Evolutionary conservation across 306 rosid species (phyloP).

Genomic region (Cucurbita moschata): DNA sequence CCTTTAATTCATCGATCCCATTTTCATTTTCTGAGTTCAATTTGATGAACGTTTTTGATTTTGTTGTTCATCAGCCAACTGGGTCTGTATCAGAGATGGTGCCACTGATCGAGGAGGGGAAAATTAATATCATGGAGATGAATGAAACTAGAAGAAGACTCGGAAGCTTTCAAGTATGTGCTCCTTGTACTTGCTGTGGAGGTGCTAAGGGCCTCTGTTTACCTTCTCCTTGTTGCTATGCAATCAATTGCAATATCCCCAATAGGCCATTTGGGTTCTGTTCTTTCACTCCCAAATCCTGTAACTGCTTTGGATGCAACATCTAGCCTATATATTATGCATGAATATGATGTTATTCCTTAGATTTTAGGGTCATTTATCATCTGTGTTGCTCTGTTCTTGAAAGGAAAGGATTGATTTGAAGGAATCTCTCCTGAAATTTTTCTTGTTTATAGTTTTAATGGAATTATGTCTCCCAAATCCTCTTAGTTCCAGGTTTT

Average conservation of each 20-base stretch:
- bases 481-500: background rate
- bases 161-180: slow-evolving; percentile 92
- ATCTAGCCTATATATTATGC: slow-evolving; percentile 17
- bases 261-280: slow-evolving; percentile 95
- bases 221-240: slow-evolving; percentile 98
- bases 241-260: slow-evolving; percentile 97
- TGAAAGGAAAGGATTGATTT: slow-evolving; percentile 1
- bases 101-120: slow-evolving; percentile 50
- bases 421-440: background rate
- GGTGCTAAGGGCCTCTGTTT: slow-evolving; percentile 83
- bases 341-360: background rate
- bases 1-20: background rate
- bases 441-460: background rate
- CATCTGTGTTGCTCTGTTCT: background rate
- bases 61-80: slow-evolving; percentile 39
- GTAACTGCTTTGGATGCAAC: slow-evolving; percentile 99
- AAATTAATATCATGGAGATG: slow-evolving; percentile 49
- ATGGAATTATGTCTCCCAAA: background rate
- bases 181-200: slow-evolving; percentile 93
- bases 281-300: slow-evolving; percentile 95
- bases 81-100: slow-evolving; percentile 44
- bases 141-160: slow-evolving; percentile 79
- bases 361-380: slow-evolving; percentile 1
- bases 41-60: background rate
- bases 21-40: background rate